Evolutionary conservation across 768 basidiomycete genomes (phyloP).

Genomic region (Kondoa malvinella): DNA sequence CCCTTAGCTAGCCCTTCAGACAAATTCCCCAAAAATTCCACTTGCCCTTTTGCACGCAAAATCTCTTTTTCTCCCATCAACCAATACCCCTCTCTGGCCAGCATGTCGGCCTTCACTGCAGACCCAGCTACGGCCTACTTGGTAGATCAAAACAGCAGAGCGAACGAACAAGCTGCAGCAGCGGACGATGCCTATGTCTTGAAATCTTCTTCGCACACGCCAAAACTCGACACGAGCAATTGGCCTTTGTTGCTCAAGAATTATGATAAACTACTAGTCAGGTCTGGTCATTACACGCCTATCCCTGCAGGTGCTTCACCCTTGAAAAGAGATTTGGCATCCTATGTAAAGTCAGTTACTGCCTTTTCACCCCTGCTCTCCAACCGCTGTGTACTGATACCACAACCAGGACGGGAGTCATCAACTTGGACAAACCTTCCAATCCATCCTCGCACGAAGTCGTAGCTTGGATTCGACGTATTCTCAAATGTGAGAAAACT

Average conservation of each 20-base stretch:
- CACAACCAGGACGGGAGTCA: slow-evolving; percentile 74
- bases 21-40: no score
- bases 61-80: no score
- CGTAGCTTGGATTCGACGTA: slow-evolving; percentile 95
- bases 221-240: slow-evolving; percentile 78
- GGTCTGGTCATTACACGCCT: slow-evolving; percentile 93
- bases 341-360: slow-evolving; percentile 78
- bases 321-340: slow-evolving; percentile 76
- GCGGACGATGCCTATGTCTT: slow-evolving; percentile 47
- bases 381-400: background rate
- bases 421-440: slow-evolving; percentile 98
- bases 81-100: no score
- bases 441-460: slow-evolving; percentile 79
- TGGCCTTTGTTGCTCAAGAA: slow-evolving; percentile 98
- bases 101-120: no score
- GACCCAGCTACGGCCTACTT: background rate
- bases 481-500: slow-evolving; percentile 90
- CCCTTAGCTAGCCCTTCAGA: no score
- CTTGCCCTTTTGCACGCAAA: no score
- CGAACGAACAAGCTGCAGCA: slow-evolving; percentile 44
- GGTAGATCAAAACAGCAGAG: slow-evolving; percentile 30
- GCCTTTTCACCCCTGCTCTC: background rate
- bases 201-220: slow-evolving; percentile 47
- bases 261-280: slow-evolving; percentile 87
- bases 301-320: slow-evolving; percentile 88